Percentiles rank a stretch among this genome's conserved stretches.
These are phyloP conservation scores for Boletus rex-veris DNA, from an alignment of 768 basidiomycete genomes.

Conservation along the genomic window DNA sequence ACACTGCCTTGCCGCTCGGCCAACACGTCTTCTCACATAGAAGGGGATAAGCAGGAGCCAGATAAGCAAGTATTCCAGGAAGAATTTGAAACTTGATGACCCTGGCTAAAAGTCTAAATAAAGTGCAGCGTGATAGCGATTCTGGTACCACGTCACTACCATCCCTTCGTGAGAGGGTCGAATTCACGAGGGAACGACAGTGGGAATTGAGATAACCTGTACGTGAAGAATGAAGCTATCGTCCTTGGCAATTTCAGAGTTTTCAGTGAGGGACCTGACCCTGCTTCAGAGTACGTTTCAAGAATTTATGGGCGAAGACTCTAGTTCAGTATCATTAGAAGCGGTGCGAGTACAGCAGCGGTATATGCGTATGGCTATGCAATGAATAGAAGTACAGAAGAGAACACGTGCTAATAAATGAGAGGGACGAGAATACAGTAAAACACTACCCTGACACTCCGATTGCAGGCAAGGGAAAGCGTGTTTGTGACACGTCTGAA, in stretches of 20 bases:
- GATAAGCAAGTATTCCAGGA: slow-evolving; percentile 6
- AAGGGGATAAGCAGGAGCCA: slow-evolving; percentile 18
- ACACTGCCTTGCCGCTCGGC: slow-evolving; percentile 22
- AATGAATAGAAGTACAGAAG: slow-evolving; percentile 25
- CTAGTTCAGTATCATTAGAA: slow-evolving; percentile 16
- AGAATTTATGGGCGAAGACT: not conserved
- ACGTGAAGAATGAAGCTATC: slow-evolving; percentile 6
- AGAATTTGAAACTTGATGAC: slow-evolving; percentile 16
- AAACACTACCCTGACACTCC: slow-evolving; percentile 23
- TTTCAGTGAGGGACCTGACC: slow-evolving; percentile 10
- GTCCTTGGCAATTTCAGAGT: slow-evolving; percentile 1
- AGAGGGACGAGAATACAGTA: slow-evolving; percentile 1
- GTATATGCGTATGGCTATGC: slow-evolving; percentile 18
- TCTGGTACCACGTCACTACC: slow-evolving; percentile 12
- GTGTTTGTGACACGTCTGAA: slow-evolving; percentile 17
- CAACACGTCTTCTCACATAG: slow-evolving; percentile 13
- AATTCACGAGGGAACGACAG: slow-evolving; percentile 1
- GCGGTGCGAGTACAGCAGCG: slow-evolving; percentile 17
- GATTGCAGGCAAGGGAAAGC: slow-evolving; percentile 15
- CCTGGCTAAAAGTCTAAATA: slow-evolving; percentile 28
- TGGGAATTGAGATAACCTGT: slow-evolving; percentile 5
- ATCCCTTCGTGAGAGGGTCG: slow-evolving; percentile 11
- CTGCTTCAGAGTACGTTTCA: slow-evolving; percentile 3
- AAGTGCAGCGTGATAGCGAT: slow-evolving; percentile 1
- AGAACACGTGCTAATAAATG: slow-evolving; percentile 18